Evolutionary conservation across 78 protist species (phyloP).

Genomic region (Polysphondylium violaceum): DNA sequence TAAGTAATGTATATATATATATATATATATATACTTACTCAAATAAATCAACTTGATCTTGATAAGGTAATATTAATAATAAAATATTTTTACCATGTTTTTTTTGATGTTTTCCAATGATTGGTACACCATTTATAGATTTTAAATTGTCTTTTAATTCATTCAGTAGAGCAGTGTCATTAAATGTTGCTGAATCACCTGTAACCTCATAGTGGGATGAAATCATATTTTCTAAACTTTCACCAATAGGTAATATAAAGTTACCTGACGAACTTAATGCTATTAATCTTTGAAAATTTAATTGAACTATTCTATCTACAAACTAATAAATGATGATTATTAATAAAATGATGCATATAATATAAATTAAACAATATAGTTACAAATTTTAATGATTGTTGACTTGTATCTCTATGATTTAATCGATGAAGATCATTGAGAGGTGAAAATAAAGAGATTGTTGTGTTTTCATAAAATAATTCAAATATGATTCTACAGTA

Average conservation of each 20-base stretch:
- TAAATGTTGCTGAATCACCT: background rate
- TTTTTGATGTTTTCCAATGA: background rate
- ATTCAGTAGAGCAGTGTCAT: background rate
- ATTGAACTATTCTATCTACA: background rate
- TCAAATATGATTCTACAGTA: conserved; percentile 51
- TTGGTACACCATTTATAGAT: background rate
- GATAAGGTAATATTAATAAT: conserved; percentile 6
- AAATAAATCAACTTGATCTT: conserved; percentile 13
- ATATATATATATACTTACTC: background rate
- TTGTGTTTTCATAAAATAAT: conserved; percentile 15
- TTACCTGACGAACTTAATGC: background rate
- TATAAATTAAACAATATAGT: background rate
- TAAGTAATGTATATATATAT: background rate
- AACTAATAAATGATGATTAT: background rate
- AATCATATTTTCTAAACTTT: background rate
- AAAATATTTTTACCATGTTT: background rate
- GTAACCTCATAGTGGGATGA: conserved; percentile 18
- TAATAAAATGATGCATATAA: background rate
- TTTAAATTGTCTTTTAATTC: background rate
- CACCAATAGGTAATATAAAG: background rate
- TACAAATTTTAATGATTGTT: conserved; percentile 59
- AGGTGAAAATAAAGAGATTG: conserved; percentile 26
- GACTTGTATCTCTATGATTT: conserved; percentile 3
- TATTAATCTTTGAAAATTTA: background rate
- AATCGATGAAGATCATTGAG: background rate